Conservation (phyloP, 805 yeast genomes). For the Metschnikowia kunwiensis region DNA sequence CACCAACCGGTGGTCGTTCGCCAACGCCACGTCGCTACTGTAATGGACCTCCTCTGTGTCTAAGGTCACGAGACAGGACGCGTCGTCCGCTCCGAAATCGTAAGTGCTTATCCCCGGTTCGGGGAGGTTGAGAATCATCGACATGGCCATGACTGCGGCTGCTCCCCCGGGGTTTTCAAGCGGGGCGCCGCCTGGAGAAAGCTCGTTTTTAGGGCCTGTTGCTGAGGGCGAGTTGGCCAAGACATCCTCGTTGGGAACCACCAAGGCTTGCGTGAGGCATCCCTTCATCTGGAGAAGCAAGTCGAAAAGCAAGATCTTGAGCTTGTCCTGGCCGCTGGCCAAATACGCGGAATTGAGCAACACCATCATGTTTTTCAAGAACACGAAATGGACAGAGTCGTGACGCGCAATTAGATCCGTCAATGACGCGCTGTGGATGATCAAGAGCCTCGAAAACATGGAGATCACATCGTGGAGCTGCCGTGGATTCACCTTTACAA, state of each 20-base stretch:
- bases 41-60: constrained; percentile 31
- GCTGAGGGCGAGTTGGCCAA: constrained; percentile 3
- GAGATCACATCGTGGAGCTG: constrained; percentile 36
- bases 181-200: not conserved
- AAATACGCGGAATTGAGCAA: constrained; percentile 45
- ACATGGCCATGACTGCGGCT: constrained; percentile 6
- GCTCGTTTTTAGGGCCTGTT: constrained; percentile 2
- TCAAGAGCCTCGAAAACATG: constrained; percentile 51
- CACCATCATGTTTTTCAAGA: constrained; percentile 46
- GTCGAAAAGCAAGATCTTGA: constrained; percentile 58
- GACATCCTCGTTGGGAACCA: constrained; percentile 11
- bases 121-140: constrained; percentile 28
- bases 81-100: constrained; percentile 12
- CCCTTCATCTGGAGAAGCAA: constrained; percentile 52
- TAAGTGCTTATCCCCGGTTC: constrained; percentile 28
- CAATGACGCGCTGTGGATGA: constrained; percentile 53
- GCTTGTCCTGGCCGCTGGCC: constrained; percentile 36
- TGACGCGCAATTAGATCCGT: constrained; percentile 41
- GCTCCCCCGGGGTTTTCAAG: constrained; percentile 6
- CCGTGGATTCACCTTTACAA: constrained; percentile 4
- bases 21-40: constrained; percentile 32
- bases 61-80: constrained; percentile 17
- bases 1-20: constrained; percentile 28
- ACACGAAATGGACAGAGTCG: constrained; percentile 42
- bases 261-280: constrained; percentile 23